Conservation (phyloP, 805 yeast species). For the Aciculoconidium aculeatum region DNA sequence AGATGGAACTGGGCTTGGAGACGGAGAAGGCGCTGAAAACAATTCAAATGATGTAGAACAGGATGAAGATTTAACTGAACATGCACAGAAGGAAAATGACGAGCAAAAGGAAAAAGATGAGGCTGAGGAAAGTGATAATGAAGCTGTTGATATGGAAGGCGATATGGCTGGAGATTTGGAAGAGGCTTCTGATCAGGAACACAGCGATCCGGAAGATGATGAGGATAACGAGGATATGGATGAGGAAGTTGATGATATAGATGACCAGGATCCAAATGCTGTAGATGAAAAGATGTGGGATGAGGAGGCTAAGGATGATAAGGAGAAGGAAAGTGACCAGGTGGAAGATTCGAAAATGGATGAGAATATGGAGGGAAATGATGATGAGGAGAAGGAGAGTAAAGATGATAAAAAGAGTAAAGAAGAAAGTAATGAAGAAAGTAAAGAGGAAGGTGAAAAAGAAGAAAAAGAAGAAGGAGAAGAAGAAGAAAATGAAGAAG, state of each 20-base stretch:
- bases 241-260: slow-evolving; percentile 84
- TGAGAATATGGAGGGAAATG: slow-evolving; percentile 14
- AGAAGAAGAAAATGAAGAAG: slow-evolving; percentile 49
- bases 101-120: slow-evolving; percentile 56
- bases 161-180: slow-evolving; percentile 95
- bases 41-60: slow-evolving; percentile 83
- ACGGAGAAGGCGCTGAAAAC: slow-evolving; percentile 82
- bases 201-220: slow-evolving; percentile 41
- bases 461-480: slow-evolving; percentile 32
- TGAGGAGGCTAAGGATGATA: slow-evolving; percentile 73
- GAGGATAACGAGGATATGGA: slow-evolving; percentile 55
- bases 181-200: slow-evolving; percentile 65
- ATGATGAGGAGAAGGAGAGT: slow-evolving; percentile 43
- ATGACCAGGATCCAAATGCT: slow-evolving; percentile 89
- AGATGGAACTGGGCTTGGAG: slow-evolving; percentile 90
- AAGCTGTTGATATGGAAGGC: slow-evolving; percentile 92
- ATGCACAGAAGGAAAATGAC: slow-evolving; percentile 67
- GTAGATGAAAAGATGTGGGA: slow-evolving; percentile 98
- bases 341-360: slow-evolving; percentile 48
- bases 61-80: slow-evolving; percentile 82
- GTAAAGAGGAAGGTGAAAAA: slow-evolving; percentile 20
- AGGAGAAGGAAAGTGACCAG: slow-evolving; percentile 78
- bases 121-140: slow-evolving; percentile 65
- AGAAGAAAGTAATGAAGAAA: slow-evolving; percentile 7
- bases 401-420: slow-evolving; percentile 41